Evolutionary conservation across 1,284 basidiomycete species (phyloP).

Genomic region (Moesziomyces globuligerus): DNA sequence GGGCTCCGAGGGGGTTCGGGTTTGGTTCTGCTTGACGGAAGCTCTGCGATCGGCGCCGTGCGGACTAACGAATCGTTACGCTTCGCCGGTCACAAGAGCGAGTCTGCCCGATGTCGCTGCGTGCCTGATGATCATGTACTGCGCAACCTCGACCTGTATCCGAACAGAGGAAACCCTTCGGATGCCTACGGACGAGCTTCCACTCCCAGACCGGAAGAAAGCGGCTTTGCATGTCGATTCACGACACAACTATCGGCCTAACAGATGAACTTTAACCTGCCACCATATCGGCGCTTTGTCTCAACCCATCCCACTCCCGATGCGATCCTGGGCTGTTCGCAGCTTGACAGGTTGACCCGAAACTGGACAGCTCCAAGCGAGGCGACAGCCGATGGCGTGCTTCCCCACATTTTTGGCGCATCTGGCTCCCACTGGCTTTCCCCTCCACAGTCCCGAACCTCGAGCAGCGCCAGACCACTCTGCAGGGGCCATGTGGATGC

Average conservation of each 20-base stretch:
- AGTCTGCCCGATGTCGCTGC: too few species aligned
- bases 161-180: neutral
- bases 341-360: constrained; percentile 23
- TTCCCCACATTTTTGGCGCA: constrained; percentile 1
- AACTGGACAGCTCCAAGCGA: constrained; percentile 1
- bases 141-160: neutral
- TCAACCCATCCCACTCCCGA: too few species aligned
- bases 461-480: too few species aligned
- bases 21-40: too few species aligned
- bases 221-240: constrained; percentile 17
- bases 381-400: constrained; percentile 21
- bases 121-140: too few species aligned
- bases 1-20: too few species aligned
- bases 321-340: neutral
- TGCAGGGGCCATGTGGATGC: neutral
- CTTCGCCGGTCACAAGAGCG: too few species aligned
- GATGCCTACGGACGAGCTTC: constrained; percentile 11
- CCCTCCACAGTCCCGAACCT: too few species aligned
- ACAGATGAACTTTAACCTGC: too few species aligned
- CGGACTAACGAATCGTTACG: too few species aligned
- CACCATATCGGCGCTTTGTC: constrained; percentile 5
- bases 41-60: too few species aligned
- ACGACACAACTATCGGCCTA: constrained; percentile 4
- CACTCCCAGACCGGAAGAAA: constrained; percentile 10
- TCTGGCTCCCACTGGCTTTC: too few species aligned